Conservation (phyloP, 2,329 filamentous ascomycete species). For the Juglanconis sp. region DNA sequence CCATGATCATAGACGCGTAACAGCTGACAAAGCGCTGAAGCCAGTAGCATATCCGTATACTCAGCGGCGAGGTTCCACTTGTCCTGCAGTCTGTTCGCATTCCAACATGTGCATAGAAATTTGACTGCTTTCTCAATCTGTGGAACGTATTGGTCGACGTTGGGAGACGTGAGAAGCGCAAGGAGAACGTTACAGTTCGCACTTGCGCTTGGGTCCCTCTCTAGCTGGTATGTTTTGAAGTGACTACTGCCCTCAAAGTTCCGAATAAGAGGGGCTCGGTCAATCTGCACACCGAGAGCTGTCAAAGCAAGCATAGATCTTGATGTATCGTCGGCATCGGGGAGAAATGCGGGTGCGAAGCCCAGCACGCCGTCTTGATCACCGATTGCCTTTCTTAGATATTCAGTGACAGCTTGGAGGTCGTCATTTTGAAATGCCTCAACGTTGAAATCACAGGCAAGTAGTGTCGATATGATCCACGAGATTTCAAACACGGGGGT, state of each 20-base stretch:
- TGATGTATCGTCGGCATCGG: conserved; percentile 2
- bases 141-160: not conserved
- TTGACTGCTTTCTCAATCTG: not conserved
- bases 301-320: not conserved
- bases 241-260: not conserved
- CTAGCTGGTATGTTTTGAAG: not conserved
- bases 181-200: conserved; percentile 3
- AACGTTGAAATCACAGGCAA: not conserved
- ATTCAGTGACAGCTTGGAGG: no score
- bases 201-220: not conserved
- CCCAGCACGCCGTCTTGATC: not conserved
- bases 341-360: not conserved
- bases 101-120: not conserved
- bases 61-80: not conserved
- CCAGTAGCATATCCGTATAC: not conserved
- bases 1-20: not conserved
- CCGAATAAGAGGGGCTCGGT: not conserved
- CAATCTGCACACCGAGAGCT: not conserved
- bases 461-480: not conserved
- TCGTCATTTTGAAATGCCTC: no score
- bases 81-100: not conserved
- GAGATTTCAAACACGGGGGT: not conserved
- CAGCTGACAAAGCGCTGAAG: not conserved
- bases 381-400: no score
- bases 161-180: not conserved